Conservation (phyloP, 2,329 filamentous ascomycete genomes). For the Diplodia corticola region DNA sequence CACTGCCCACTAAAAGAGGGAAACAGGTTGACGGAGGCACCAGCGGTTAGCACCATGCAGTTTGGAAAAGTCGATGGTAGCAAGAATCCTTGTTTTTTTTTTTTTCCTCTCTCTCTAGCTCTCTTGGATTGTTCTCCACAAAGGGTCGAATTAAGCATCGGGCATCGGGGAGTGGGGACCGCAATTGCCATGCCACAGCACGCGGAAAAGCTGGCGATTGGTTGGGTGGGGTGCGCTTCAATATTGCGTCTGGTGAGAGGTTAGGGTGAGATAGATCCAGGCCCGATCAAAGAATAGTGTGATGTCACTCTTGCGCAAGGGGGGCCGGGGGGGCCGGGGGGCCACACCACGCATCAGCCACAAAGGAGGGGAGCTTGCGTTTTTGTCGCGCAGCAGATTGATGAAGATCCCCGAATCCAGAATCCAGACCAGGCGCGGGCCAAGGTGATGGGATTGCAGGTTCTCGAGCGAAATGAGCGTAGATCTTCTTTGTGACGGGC, state of each 20-base stretch:
- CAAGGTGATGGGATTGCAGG: not conserved
- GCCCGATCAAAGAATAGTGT: no score
- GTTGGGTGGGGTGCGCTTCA: not conserved
- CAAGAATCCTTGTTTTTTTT: no score
- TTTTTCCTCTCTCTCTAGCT: not conserved
- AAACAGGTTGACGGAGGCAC: not conserved
- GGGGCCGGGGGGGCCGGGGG: no score
- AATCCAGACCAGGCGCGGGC: no score
- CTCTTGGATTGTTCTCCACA: not conserved
- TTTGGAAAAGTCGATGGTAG: no score
- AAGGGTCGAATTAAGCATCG: conserved; percentile 4
- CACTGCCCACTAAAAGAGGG: no score
- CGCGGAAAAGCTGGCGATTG: not conserved
- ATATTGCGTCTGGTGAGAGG: not conserved
- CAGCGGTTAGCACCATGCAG: no score
- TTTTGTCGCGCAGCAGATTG: not conserved
- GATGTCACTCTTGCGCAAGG: conserved; percentile 5
- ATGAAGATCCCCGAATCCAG: not conserved
- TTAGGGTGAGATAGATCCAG: conserved; percentile 4
- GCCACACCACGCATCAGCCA: not conserved
- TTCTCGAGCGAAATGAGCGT: not conserved
- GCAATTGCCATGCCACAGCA: no score
- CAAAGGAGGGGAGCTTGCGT: not conserved
- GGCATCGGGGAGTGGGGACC: not conserved
- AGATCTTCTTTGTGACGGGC: not conserved